A percentile compares a stretch with the other conserved stretches of the same genome.
phyloP scores from a whole-genome alignment of 805 yeast species.

The Candida ovalis region DNA sequence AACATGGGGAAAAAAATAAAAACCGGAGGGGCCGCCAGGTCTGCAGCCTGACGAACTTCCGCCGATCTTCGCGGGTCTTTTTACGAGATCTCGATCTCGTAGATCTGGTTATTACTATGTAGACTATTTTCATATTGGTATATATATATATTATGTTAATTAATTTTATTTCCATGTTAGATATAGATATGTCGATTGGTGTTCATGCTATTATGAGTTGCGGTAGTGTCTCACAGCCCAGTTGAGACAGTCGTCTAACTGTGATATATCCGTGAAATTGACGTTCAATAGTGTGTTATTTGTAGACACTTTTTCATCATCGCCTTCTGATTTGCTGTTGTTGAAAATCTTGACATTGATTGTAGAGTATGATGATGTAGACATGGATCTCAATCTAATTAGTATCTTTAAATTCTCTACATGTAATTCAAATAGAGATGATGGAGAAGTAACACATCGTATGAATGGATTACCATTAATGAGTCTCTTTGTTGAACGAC shows the following conservation, averaged over 20 bases:
- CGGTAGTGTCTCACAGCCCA: conserved; percentile 40
- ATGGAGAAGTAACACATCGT: conserved; percentile 20
- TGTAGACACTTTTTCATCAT: conserved; percentile 17
- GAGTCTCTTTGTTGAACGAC: not conserved
- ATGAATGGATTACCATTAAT: conserved; percentile 18
- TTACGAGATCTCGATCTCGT: too few relatives aligned
- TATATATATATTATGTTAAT: too few relatives aligned
- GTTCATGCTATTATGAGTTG: not conserved
- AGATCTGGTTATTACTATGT: too few relatives aligned
- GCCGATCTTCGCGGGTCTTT: too few relatives aligned
- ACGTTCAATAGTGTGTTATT: conserved; percentile 36
- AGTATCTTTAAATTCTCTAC: conserved; percentile 10
- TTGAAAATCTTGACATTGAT: conserved; percentile 10
- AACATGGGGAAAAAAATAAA: too few relatives aligned
- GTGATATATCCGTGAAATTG: conserved; percentile 46
- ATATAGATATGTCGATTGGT: not conserved
- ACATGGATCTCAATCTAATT: conserved; percentile 12
- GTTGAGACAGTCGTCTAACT: conserved; percentile 50
- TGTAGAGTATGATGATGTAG: conserved; percentile 15
- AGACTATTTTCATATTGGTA: too few relatives aligned
- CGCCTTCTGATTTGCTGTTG: conserved; percentile 5
- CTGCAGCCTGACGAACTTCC: too few relatives aligned
- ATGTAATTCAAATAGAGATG: conserved; percentile 17
- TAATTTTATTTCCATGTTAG: too few relatives aligned
- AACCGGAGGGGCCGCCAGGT: too few relatives aligned